phyloP scores from a whole-genome alignment of 192 early-diverging fungal species.

The Backusella psychrophila region DNA sequence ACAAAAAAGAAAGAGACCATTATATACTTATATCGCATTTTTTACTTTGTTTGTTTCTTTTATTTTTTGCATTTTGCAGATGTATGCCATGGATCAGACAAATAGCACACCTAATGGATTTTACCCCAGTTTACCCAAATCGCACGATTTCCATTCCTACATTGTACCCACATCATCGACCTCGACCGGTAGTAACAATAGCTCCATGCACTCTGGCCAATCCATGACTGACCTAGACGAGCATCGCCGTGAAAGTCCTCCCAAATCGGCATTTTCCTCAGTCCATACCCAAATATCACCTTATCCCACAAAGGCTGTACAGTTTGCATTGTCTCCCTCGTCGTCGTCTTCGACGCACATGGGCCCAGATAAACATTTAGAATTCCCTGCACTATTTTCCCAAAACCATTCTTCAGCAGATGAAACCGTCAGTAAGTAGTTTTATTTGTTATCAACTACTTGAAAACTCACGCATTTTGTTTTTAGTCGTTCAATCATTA shows the following conservation, averaged over 20 bases:
- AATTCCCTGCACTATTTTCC: constrained; percentile 11
- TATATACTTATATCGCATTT: neutral
- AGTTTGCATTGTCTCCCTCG: neutral
- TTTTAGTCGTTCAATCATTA: constrained; percentile 3
- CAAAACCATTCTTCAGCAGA: constrained; percentile 14
- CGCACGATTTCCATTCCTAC: constrained; percentile 7
- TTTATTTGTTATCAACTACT: no score
- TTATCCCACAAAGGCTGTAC: constrained; percentile 5
- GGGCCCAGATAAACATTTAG: neutral
- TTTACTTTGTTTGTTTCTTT: neutral
- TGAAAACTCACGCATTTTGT: neutral
- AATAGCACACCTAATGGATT: neutral
- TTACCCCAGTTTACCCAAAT: constrained; percentile 4
- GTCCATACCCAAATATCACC: constrained; percentile 6
- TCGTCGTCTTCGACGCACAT: neutral
- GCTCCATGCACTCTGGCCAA: constrained; percentile 17
- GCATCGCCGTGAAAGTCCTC: neutral
- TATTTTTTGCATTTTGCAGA: neutral
- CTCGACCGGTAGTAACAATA: constrained; percentile 20
- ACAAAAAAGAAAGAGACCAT: neutral
- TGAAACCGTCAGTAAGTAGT: constrained; percentile 12
- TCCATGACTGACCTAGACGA: constrained; percentile 13
- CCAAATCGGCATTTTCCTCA: constrained; percentile 2
- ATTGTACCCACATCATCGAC: constrained; percentile 15
- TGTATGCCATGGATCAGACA: neutral